Evolutionary conservation across 2,329 filamentous ascomycete species (phyloP), one percentile per base, ranked within the genome.

Genomic region (Aspergillus texensis): DNA sequence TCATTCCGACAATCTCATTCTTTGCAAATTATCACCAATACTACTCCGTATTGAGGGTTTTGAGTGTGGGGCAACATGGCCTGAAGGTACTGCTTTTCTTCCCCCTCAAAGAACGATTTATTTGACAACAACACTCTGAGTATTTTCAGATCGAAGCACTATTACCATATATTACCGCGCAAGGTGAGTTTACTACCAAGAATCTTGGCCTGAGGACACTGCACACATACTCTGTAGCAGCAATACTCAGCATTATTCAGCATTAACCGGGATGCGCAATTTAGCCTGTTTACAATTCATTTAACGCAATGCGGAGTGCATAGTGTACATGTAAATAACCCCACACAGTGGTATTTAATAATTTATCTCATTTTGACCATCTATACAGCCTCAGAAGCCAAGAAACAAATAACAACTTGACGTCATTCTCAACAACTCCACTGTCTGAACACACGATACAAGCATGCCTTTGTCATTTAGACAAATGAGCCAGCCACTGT

Each of bases 271-370:
- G 52, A 21, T 54, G 19, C 6, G n/a, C 30, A 12, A 54, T 36
- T 21, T 54, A 54, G 50, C 16, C 52, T 36, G 19, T 54, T n/a
- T 19, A 28, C 26, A 50, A 5, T 30, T 50, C 46, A 54, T 14
- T 54, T 14, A 54, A 36, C 24, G 52, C 11, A 54, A 3, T 54
- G 52, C n/a, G 52, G 52, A 54, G 52, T 54, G 52, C 52, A 54
- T 36, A 36, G 11, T 21, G 30, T n/a, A 21, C 24, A n/a, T 53
- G 50, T 16, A 53, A 30, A 19, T 24, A 36, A 11, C 30, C 50
- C 50, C 50, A 53, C 50, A 34, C n/a, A 4, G 41, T 21, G 19
- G 26, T 34, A 32, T 28, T 30, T 32, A 34, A 16, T 21, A 11
- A 53, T 1, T 24, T 26, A 11, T 28, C 24, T 50, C 26, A 16